Evolutionary conservation across 192 early-diverging fungal genomes (phyloP).

Genomic region (Funneliformis geosporum): DNA sequence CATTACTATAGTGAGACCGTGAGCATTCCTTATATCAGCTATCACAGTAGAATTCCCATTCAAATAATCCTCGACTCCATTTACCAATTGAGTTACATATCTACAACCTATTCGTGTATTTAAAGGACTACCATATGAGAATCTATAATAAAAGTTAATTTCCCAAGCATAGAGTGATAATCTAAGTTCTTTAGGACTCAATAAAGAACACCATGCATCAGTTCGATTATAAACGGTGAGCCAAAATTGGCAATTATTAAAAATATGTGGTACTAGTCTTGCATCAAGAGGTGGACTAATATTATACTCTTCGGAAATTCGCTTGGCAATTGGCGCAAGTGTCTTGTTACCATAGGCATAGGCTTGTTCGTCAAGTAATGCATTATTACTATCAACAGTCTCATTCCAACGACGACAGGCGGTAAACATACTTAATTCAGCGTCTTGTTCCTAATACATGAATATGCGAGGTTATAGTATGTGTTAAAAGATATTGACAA

Average conservation of each 20-base stretch:
- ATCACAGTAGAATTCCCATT: background rate
- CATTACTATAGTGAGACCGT: background rate
- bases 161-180: background rate
- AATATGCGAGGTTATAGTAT: background rate
- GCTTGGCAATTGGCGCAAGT: background rate
- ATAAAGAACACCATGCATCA: background rate
- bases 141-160: background rate
- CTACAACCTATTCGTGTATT: background rate
- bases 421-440: background rate
- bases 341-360: background rate
- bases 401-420: background rate
- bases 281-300: constrained; percentile 21
- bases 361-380: background rate
- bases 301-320: background rate
- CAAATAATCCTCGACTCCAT: constrained; percentile 2
- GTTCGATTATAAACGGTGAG: too few relatives aligned
- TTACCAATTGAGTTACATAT: background rate
- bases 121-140: background rate
- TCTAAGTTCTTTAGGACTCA: background rate
- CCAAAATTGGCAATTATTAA: background rate
- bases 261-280: background rate
- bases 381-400: background rate
- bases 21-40: constrained; percentile 19
- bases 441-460: background rate
- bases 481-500: background rate